Conservation (phyloP, 2,329 filamentous ascomycete genomes). For the Fusarium mundagurra region DNA sequence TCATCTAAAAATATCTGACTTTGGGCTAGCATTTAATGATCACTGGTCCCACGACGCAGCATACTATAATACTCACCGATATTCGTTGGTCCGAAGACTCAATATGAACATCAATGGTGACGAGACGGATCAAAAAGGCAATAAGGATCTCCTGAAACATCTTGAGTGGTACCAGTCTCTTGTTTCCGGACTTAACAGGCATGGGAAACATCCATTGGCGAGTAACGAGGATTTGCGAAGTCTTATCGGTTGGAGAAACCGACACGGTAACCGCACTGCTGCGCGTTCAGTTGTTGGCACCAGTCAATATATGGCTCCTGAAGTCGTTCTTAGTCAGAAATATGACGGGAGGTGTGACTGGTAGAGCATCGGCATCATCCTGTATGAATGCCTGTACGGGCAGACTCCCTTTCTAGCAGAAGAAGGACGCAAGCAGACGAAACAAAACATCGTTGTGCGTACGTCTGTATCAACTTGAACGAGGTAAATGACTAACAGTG, state of each 20-base stretch:
- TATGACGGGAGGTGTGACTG: constrained; percentile 96
- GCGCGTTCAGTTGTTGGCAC: constrained; percentile 92
- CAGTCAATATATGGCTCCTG: constrained; percentile 98
- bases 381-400: constrained; percentile 94
- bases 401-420: constrained; percentile 89
- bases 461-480: not conserved
- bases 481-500: constrained; percentile 12
- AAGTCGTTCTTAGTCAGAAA: constrained; percentile 81
- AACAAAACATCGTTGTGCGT: constrained; percentile 82
- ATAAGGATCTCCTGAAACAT: constrained; percentile 49
- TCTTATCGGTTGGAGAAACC: constrained; percentile 76
- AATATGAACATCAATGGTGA: constrained; percentile 80
- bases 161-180: constrained; percentile 47
- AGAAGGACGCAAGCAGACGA: constrained; percentile 81
- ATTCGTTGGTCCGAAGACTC: constrained; percentile 79
- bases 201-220: constrained; percentile 45
- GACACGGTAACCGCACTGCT: constrained; percentile 73
- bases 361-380: constrained; percentile 95
- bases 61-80: constrained; percentile 86
- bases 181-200: constrained; percentile 46
- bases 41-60: constrained; percentile 92
- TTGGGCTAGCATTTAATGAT: constrained; percentile 93
- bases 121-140: constrained; percentile 70
- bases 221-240: constrained; percentile 45
- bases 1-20: constrained; percentile 95